Evolutionary conservation across 2,329 filamentous ascomycete genomes (phyloP).

Genomic region (Aphanoascus verrucosus): DNA sequence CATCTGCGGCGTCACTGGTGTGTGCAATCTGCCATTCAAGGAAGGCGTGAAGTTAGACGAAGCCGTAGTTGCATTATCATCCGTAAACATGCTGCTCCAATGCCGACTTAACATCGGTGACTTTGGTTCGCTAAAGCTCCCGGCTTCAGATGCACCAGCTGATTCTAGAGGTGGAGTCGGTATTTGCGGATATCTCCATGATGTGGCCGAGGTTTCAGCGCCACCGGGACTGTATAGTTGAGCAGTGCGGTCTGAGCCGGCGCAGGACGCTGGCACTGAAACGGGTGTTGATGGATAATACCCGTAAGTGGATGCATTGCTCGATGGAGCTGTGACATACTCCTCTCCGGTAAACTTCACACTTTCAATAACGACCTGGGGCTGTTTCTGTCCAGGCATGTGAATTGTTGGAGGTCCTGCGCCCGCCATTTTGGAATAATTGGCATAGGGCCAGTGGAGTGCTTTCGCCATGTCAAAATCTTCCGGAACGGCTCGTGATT

Average conservation of each 20-base stretch:
- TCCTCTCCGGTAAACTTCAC: slow-evolving; percentile 28
- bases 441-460: slow-evolving; percentile 45
- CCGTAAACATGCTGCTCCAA: neutral
- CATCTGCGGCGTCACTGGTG: neutral
- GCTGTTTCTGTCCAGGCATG: slow-evolving; percentile 23
- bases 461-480: slow-evolving; percentile 52
- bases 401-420: slow-evolving; percentile 30
- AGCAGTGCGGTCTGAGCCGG: neutral
- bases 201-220: neutral
- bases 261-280: neutral
- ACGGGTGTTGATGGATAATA: slow-evolving; percentile 18
- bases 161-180: slow-evolving; percentile 5
- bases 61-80: neutral
- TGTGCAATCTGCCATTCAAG: neutral
- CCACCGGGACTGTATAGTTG: neutral
- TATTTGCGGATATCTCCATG: slow-evolving; percentile 5
- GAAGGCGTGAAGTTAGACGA: neutral
- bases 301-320: slow-evolving; percentile 27
- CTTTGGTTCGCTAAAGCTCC: neutral
- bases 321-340: slow-evolving; percentile 30
- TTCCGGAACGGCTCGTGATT: slow-evolving; percentile 49
- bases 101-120: neutral
- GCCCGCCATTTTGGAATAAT: slow-evolving; percentile 40
- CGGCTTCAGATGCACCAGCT: neutral
- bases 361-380: slow-evolving; percentile 27